phyloP scores from a whole-genome alignment of 208 protist genomes.

The Lotmaria passim region DNA sequence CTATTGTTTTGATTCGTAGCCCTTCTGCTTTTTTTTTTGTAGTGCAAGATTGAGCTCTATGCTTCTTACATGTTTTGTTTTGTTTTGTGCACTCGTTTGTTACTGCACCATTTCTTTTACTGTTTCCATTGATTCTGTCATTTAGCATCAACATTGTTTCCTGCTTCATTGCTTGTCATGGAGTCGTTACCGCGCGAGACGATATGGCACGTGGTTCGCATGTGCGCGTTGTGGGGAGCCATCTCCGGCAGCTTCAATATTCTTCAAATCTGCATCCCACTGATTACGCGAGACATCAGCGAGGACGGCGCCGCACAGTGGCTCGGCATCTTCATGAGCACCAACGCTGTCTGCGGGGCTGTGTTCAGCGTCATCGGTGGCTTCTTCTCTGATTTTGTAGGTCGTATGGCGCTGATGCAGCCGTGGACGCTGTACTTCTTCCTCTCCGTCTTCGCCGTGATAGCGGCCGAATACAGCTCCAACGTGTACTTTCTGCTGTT shows the following conservation, averaged over 20 bases:
- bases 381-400: conserved; percentile 44
- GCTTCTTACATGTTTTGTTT: too few relatives aligned
- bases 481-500: conserved; percentile 35
- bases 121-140: background rate
- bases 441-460: conserved; percentile 30
- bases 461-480: conserved; percentile 21
- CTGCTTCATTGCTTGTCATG: conserved; percentile 1
- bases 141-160: background rate
- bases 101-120: background rate
- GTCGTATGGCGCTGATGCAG: conserved; percentile 36
- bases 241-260: conserved; percentile 18
- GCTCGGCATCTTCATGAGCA: conserved; percentile 51
- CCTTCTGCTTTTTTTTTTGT: background rate
- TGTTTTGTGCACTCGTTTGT: background rate
- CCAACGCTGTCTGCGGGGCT: conserved; percentile 43
- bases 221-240: conserved; percentile 18
- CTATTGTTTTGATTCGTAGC: too few relatives aligned
- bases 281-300: conserved; percentile 53
- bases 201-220: conserved; percentile 15
- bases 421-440: conserved; percentile 47
- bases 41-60: background rate
- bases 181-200: conserved; percentile 8
- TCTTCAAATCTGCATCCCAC: conserved; percentile 27
- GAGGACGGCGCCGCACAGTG: conserved; percentile 30
- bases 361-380: conserved; percentile 41